phyloP scores from a whole-genome alignment of 2,329 filamentous ascomycete genomes.

The Balansia obtecta region DNA sequence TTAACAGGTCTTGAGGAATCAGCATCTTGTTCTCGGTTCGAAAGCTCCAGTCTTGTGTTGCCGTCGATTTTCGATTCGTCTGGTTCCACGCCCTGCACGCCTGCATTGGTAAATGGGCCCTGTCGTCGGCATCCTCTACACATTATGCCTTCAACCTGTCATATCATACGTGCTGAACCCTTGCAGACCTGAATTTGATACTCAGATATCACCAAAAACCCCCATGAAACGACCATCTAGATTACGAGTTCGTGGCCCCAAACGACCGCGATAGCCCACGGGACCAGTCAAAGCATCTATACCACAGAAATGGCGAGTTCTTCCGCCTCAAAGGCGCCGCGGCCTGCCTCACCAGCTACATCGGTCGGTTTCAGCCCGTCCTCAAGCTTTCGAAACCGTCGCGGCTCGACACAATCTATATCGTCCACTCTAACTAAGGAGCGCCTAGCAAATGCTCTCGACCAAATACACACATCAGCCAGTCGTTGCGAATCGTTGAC shows the following conservation, averaged over 20 bases:
- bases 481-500: conserved; percentile 75
- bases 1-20: neutral
- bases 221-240: conserved; percentile 1
- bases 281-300: neutral
- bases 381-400: conserved; percentile 20
- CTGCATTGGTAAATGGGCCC: neutral
- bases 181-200: conserved; percentile 5
- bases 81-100: neutral
- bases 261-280: conserved; percentile 7
- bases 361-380: conserved; percentile 16
- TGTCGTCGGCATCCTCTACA: neutral
- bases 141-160: conserved; percentile 5
- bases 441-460: conserved; percentile 62
- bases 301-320: conserved; percentile 17
- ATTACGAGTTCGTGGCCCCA: neutral
- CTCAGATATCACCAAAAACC: neutral
- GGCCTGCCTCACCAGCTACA: conserved; percentile 16
- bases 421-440: conserved; percentile 48
- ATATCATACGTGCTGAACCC: conserved; percentile 1
- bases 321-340: conserved; percentile 17
- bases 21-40: neutral
- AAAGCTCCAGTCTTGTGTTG: neutral
- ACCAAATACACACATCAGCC: conserved; percentile 82
- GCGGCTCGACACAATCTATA: conserved; percentile 28
- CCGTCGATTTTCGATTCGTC: neutral